Conservation (phyloP, 257 asterid species). For the Jasminum sambac region DNA sequence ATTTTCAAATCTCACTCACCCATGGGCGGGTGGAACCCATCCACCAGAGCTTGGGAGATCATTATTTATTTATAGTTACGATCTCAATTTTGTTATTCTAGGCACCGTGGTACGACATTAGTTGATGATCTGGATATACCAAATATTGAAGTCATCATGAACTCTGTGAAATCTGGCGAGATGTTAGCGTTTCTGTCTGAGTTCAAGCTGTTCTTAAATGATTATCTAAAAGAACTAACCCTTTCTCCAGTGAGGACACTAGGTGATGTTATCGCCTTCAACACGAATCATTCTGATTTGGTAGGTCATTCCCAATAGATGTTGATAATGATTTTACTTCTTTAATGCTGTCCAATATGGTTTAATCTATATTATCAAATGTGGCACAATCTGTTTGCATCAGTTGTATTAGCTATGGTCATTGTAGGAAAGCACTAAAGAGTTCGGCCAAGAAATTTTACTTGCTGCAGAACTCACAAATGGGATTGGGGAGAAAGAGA, state of each 20-base stretch:
- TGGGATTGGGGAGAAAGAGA: slow-evolving; percentile 50
- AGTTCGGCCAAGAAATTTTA: slow-evolving; percentile 49
- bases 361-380: not conserved
- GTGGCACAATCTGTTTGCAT: not conserved
- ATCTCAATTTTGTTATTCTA: slow-evolving; percentile 15
- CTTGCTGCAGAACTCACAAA: slow-evolving; percentile 53
- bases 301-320: slow-evolving; percentile 27
- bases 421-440: slow-evolving; percentile 37
- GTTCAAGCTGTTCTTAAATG: slow-evolving; percentile 49
- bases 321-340: not conserved
- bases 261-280: slow-evolving; percentile 59
- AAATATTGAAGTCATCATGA: slow-evolving; percentile 38
- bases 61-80: not conserved
- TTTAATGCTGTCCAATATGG: not conserved
- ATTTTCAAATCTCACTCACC: too few relatives aligned
- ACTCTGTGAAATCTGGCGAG: slow-evolving; percentile 54
- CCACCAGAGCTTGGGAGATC: too few relatives aligned
- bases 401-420: slow-evolving; percentile 1
- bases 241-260: slow-evolving; percentile 52
- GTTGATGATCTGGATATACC: slow-evolving; percentile 54
- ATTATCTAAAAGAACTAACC: slow-evolving; percentile 40
- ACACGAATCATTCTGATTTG: slow-evolving; percentile 47
- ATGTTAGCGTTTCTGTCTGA: slow-evolving; percentile 46
- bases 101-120: slow-evolving; percentile 51
- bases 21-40: too few relatives aligned